phyloP scores from a whole-genome alignment of 257 asterid genomes.

The Solanum peruvianum region DNA sequence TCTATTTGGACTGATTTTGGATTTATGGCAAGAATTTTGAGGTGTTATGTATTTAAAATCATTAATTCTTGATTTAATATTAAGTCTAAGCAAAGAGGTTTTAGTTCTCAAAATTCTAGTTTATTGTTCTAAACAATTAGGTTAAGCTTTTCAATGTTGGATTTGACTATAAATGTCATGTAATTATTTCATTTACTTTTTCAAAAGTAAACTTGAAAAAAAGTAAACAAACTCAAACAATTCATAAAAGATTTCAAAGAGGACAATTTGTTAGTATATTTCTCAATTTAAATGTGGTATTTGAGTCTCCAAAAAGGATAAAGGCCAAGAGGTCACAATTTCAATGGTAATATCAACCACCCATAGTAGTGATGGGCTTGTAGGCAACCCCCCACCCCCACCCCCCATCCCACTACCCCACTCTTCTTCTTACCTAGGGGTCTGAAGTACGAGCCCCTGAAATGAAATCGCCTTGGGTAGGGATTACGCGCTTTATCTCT shows the following conservation, averaged over 20 bases:
- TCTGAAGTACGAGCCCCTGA: not conserved
- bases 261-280: not conserved
- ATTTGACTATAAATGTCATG: not conserved
- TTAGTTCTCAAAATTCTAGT: not conserved
- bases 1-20: not conserved
- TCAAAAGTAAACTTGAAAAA: not conserved
- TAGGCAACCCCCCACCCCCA: not conserved
- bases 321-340: not conserved
- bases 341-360: not conserved
- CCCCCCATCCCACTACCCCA: too few species aligned
- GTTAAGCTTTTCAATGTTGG: not conserved
- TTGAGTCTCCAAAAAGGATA: not conserved
- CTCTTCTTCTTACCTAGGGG: too few species aligned
- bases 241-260: not conserved
- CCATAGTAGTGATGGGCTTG: not conserved
- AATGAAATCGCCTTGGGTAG: not conserved
- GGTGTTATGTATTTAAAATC: not conserved
- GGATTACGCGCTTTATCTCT: too few species aligned
- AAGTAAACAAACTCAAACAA: not conserved
- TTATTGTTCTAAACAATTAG: not conserved
- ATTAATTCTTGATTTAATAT: not conserved
- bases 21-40: not conserved
- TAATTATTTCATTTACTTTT: not conserved
- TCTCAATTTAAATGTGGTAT: not conserved
- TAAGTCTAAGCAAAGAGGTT: not conserved